These are phyloP conservation scores for Termitomyces sp. DNA, from an alignment of 768 basidiomycete genomes.

Conservation along the genomic window DNA sequence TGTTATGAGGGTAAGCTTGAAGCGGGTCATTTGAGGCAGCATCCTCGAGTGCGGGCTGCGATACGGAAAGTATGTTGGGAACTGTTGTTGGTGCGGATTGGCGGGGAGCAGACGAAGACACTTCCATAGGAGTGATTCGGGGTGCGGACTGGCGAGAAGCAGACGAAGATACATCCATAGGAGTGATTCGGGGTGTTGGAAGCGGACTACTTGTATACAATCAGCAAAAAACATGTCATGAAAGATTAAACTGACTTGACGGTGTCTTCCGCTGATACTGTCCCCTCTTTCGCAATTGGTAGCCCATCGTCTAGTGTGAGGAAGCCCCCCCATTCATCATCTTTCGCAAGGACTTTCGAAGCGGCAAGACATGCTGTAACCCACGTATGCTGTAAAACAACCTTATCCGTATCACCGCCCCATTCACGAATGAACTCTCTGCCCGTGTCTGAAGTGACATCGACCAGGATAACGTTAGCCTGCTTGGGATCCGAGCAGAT, in stretches of 20 bases:
- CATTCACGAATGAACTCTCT: constrained; percentile 53
- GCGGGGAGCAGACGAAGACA: not conserved
- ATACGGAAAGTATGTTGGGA: not conserved
- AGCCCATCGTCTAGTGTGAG: constrained; percentile 34
- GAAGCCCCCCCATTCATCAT: constrained; percentile 50
- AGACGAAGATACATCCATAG: constrained; percentile 24
- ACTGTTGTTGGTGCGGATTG: not conserved
- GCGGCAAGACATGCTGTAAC: constrained; percentile 36
- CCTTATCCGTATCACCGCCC: constrained; percentile 44
- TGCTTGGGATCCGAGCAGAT: constrained; percentile 45
- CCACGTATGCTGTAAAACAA: constrained; percentile 52
- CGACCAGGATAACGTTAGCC: constrained; percentile 56
- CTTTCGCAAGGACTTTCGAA: constrained; percentile 36
- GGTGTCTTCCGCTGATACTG: constrained; percentile 28
- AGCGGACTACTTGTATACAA: constrained; percentile 45
- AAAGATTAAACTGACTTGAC: constrained; percentile 35
- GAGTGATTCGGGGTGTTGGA: constrained; percentile 58
- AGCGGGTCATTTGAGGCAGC: not conserved
- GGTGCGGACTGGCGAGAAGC: constrained; percentile 26
- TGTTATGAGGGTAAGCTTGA: not conserved
- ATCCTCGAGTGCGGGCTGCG: not conserved
- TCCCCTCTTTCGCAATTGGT: constrained; percentile 30
- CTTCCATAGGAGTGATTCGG: constrained; percentile 44
- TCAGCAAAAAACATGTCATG: not conserved
- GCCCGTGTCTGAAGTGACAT: constrained; percentile 45